A percentile compares a stretch with the other conserved stretches of the same genome.
Evolutionary conservation across 129 eudicot genomes (phyloP).

Genomic region (Oenanthe sinensis): DNA sequence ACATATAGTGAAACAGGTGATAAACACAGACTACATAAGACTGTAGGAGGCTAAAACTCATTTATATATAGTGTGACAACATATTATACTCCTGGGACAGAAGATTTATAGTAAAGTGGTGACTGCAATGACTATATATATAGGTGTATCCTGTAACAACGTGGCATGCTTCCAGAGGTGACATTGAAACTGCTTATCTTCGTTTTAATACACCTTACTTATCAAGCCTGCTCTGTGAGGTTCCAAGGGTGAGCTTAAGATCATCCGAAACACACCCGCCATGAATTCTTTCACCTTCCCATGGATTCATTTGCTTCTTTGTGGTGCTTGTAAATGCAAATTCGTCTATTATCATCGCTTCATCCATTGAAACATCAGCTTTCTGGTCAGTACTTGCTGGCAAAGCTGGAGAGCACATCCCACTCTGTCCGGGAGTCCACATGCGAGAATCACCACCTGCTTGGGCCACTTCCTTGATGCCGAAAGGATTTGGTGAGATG

Average conservation of each 20-base stretch:
- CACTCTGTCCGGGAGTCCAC: too few relatives aligned
- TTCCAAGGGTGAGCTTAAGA: conserved; percentile 82
- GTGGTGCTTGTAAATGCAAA: conserved; percentile 58
- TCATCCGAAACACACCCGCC: conserved; percentile 64
- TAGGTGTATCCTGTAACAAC: background rate
- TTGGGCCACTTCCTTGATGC: conserved; percentile 30
- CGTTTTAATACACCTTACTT: background rate
- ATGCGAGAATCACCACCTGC: conserved; percentile 7
- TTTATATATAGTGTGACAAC: background rate
- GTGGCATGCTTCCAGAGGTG: background rate
- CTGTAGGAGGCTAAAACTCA: background rate
- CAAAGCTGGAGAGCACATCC: conserved; percentile 4
- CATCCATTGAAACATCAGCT: conserved; percentile 54
- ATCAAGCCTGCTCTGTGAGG: conserved; percentile 41
- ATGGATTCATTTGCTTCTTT: conserved; percentile 57
- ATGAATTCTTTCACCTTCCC: conserved; percentile 93
- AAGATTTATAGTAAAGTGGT: background rate
- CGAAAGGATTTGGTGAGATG: conserved; percentile 55
- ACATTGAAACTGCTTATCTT: background rate
- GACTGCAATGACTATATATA: background rate
- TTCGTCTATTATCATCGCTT: conserved; percentile 38
- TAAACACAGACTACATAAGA: too few relatives aligned
- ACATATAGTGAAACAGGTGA: too few relatives aligned
- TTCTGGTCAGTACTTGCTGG: conserved; percentile 39
- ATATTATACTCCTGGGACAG: background rate